Base-by-base conservation (phyloP, 2,329 filamentous ascomycete genomes). In the Fusarium nisikadoi region DNA sequence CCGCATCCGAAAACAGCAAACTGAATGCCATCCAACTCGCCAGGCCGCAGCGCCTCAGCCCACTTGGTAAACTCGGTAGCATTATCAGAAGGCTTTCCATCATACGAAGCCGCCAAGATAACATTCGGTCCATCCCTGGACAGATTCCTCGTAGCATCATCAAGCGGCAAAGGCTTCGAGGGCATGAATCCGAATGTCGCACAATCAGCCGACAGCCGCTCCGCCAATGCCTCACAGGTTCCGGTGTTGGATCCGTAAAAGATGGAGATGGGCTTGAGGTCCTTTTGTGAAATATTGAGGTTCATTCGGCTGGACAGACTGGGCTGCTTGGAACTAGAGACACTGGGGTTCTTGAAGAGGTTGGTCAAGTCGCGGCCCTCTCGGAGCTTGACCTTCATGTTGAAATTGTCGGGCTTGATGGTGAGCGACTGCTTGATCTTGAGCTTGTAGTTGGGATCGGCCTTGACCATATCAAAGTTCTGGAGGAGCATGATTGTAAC, bases 1-100 rank as follows among this genome's bases (percentile, higher is more conserved):
- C 63, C 62, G 5, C 63, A 66, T 9, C 63, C 63, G 4, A 66
- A 66, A 0, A 66, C 45, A 0, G 63, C 52, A 8, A 66, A 66
- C 1, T 66, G 63, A 7, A 49, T 14, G 11, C 62, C 62, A 11
- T 36, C 33, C 12, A 66, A 8, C 3, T 66, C 43, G 0, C 62
- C 29, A 13, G 39, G 16, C 23, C 52, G 31, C 1, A 67, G 25
- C 0, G 17, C 11, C 12, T 67, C 64, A 5, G 35, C 45, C 64
- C 62, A 67, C 27, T 52, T 61, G 0, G 38, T 39, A 7, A 67
- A 67, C 25, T 53, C 62, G 0, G n/a, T 25, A 1, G 53, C 64
- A 23, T 67, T 67, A 3, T 67, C 45, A 5, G 61, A 65, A 16
- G 64, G 62, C 0, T 12, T 29, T 3, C 53, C 64, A 10, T 67